phyloP scores from a whole-genome alignment of 306 rosid species.

The Vigna reflexopilosa region DNA sequence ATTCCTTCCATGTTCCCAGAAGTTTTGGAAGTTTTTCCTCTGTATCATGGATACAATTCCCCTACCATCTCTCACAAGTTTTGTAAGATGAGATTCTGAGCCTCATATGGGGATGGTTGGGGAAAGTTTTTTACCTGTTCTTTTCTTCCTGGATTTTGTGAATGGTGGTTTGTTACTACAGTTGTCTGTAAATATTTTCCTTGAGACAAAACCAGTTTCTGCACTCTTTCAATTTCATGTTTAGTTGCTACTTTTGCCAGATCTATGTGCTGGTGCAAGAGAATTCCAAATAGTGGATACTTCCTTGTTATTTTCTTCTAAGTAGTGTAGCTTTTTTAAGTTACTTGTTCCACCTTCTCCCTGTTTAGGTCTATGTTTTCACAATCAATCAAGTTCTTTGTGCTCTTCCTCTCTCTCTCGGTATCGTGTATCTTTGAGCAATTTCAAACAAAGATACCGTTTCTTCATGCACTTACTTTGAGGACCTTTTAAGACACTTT shows the following conservation, averaged over 20 bases:
- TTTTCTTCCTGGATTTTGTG: slow-evolving; percentile 61
- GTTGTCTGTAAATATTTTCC: slow-evolving; percentile 69
- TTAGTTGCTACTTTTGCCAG: slow-evolving; percentile 44
- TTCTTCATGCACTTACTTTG: slow-evolving; percentile 23
- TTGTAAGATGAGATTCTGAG: slow-evolving; percentile 51
- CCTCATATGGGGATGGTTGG: slow-evolving; percentile 47
- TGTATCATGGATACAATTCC: slow-evolving; percentile 58
- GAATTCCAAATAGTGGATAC: slow-evolving; percentile 35
- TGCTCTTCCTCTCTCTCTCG: slow-evolving; percentile 1
- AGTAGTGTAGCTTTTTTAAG: slow-evolving; percentile 51
- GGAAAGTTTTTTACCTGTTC: slow-evolving; percentile 50
- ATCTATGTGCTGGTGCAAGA: slow-evolving; percentile 44
- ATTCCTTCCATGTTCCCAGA: slow-evolving; percentile 62
- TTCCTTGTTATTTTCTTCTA: slow-evolving; percentile 52
- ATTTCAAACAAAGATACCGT: no score
- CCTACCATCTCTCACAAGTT: slow-evolving; percentile 46
- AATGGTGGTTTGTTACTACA: slow-evolving; percentile 59
- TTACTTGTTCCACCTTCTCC: slow-evolving; percentile 32
- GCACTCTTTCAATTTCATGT: slow-evolving; percentile 51
- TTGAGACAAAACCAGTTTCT: slow-evolving; percentile 47
- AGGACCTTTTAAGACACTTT: not conserved
- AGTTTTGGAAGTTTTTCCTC: slow-evolving; percentile 72
- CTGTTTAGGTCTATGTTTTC: slow-evolving; percentile 34
- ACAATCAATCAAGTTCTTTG: slow-evolving; percentile 16
- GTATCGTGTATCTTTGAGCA: slow-evolving; percentile 5